Conservation (phyloP, 257 asterid species). For the Solanum gandarillasii region DNA sequence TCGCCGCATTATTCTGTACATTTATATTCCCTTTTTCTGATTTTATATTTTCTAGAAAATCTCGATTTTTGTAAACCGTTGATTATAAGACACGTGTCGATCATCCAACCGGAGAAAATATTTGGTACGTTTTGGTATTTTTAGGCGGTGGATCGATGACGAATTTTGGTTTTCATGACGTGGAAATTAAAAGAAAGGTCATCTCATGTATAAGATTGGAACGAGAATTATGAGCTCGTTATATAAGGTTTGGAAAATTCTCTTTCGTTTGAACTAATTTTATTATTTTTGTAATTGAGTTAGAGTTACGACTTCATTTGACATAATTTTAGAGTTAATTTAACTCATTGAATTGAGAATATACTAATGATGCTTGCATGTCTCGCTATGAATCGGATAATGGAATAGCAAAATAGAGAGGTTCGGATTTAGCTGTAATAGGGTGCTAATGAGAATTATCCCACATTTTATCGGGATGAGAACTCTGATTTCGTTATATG, state of each 20-base stretch:
- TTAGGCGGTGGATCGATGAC: background rate
- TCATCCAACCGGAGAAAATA: background rate
- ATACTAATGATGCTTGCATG: background rate
- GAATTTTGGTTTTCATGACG: background rate
- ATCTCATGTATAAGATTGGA: too few relatives aligned
- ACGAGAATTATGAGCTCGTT: background rate
- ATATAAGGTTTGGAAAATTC: too few relatives aligned
- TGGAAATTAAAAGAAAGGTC: background rate
- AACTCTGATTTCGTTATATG: too few relatives aligned
- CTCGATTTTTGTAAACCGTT: background rate
- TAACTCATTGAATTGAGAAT: background rate
- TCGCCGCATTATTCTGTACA: slow-evolving; percentile 29
- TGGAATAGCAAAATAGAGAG: too few relatives aligned
- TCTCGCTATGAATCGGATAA: background rate
- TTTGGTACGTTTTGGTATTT: background rate
- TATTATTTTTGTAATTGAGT: too few relatives aligned
- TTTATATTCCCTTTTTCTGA: background rate
- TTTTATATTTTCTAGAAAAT: background rate
- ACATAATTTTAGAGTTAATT: too few relatives aligned
- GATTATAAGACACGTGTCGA: background rate
- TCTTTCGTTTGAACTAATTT: too few relatives aligned
- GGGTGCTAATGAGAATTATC: background rate
- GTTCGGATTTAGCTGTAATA: too few relatives aligned
- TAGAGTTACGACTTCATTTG: too few relatives aligned
- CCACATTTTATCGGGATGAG: accelerated